phyloP scores from a whole-genome alignment of 2,329 filamentous ascomycete species.

The Ophiocordyceps camponoti-floridani region DNA sequence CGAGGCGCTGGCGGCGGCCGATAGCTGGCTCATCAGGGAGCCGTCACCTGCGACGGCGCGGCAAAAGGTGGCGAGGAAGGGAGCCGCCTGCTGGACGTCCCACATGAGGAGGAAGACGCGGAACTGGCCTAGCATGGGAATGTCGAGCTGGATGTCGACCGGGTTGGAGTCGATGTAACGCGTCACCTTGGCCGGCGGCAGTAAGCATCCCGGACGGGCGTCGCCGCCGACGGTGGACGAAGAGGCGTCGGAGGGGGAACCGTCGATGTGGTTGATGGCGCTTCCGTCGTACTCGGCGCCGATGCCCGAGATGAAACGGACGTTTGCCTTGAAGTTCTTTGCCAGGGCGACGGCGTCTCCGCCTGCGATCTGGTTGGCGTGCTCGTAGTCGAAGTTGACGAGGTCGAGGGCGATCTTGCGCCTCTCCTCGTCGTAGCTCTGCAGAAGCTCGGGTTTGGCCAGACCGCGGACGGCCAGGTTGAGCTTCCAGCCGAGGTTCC shows the following conservation, averaged over 20 bases:
- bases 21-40: slow-evolving; percentile 41
- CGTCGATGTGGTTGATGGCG: slow-evolving; percentile 24
- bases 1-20: slow-evolving; percentile 38
- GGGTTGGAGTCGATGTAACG: slow-evolving; percentile 65
- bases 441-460: slow-evolving; percentile 32
- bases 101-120: slow-evolving; percentile 54
- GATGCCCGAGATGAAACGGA: slow-evolving; percentile 56
- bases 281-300: slow-evolving; percentile 43
- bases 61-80: slow-evolving; percentile 43
- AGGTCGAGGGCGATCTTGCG: slow-evolving; percentile 41
- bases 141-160: slow-evolving; percentile 60
- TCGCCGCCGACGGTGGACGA: slow-evolving; percentile 25
- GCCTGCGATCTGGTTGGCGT: slow-evolving; percentile 38
- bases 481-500: slow-evolving; percentile 39
- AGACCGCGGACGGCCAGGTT: slow-evolving; percentile 36
- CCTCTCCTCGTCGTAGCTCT: slow-evolving; percentile 46
- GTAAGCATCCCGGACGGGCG: slow-evolving; percentile 33
- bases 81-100: slow-evolving; percentile 34
- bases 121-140: slow-evolving; percentile 63
- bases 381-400: slow-evolving; percentile 40
- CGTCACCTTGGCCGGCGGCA: slow-evolving; percentile 52
- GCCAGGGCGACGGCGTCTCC: slow-evolving; percentile 46
- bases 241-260: slow-evolving; percentile 11
- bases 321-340: slow-evolving; percentile 51
- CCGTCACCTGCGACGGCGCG: slow-evolving; percentile 28